Conservation (phyloP, 108 stramenopile species). For the Nitzschia sp. region DNA sequence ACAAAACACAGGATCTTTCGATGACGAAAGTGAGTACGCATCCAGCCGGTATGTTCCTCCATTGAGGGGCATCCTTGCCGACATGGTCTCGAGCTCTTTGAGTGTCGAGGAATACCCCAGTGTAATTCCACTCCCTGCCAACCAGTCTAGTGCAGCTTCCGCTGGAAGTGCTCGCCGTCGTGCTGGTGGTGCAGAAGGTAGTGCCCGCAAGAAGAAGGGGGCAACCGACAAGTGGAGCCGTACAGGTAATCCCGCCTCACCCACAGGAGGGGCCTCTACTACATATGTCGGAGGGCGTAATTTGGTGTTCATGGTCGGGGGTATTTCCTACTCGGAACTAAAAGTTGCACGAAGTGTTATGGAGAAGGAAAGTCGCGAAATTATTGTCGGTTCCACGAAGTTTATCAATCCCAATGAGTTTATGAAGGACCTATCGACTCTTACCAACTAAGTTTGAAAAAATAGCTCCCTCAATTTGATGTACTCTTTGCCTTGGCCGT, state of each 20-base stretch:
- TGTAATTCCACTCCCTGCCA: slow-evolving; percentile 76
- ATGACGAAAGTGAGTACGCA: slow-evolving; percentile 76
- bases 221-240: slow-evolving; percentile 34
- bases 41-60: slow-evolving; percentile 78
- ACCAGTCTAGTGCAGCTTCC: slow-evolving; percentile 17
- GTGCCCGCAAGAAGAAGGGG: slow-evolving; percentile 35
- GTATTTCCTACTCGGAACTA: slow-evolving; percentile 83
- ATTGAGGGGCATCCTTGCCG: slow-evolving; percentile 70
- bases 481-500: no score
- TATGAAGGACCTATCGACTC: slow-evolving; percentile 46
- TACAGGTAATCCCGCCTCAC: slow-evolving; percentile 32
- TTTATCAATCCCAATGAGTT: slow-evolving; percentile 73
- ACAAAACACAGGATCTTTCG: slow-evolving; percentile 21
- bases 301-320: slow-evolving; percentile 89
- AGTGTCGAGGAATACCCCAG: slow-evolving; percentile 87
- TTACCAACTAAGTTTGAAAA: slow-evolving; percentile 2
- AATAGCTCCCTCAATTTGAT: background rate
- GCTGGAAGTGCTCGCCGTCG: slow-evolving; percentile 29
- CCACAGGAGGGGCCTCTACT: slow-evolving; percentile 34
- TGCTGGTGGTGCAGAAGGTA: slow-evolving; percentile 18
- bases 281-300: slow-evolving; percentile 63
- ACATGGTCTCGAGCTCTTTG: slow-evolving; percentile 56
- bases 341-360: slow-evolving; percentile 79
- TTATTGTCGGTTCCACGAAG: slow-evolving; percentile 78
- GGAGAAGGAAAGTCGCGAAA: slow-evolving; percentile 68